phyloP scores from a whole-genome alignment of 2,329 filamentous ascomycete genomes.

The Meredithiella fracta region DNA sequence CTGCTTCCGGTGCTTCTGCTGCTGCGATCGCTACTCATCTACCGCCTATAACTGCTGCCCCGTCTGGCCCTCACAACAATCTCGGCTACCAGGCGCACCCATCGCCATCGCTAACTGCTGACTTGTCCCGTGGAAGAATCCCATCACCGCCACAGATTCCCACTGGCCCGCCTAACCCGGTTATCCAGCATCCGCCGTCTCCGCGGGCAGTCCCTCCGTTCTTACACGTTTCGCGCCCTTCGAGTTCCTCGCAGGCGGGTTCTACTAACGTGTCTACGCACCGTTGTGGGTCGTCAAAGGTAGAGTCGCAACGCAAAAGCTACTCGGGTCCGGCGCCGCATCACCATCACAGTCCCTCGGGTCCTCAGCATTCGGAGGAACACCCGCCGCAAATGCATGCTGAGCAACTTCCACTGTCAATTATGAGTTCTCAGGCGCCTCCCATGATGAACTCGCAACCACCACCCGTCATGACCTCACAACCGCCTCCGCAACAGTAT shows the following conservation, averaged over 20 bases:
- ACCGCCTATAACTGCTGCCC: not conserved
- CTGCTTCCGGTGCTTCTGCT: not conserved
- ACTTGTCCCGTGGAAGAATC: not conserved
- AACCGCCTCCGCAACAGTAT: not conserved
- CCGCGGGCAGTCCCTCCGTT: not conserved
- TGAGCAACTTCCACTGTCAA: constrained; percentile 6
- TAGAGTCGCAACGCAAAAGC: constrained; percentile 3
- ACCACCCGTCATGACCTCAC: not conserved
- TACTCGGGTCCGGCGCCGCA: not conserved
- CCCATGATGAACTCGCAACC: not conserved
- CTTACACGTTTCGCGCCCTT: constrained; percentile 18
- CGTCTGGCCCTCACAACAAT: constrained; percentile 10
- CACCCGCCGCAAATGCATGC: constrained; percentile 10
- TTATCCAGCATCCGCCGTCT: not conserved
- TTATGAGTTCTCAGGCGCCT: constrained; percentile 13
- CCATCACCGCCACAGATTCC: not conserved
- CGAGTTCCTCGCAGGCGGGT: not conserved
- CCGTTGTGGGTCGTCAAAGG: not conserved
- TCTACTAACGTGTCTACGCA: not conserved
- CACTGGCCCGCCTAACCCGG: no score
- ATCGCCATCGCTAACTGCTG: not conserved
- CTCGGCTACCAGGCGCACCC: not conserved
- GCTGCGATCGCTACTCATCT: not conserved
- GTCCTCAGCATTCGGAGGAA: constrained; percentile 4
- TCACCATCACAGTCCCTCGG: not conserved